A percentile compares a stretch with the other conserved stretches of the same genome.
These are phyloP conservation scores for Paracoccidioides brasiliensis DNA, from an alignment of 2,329 filamentous ascomycete species.

Conservation along the genomic window DNA sequence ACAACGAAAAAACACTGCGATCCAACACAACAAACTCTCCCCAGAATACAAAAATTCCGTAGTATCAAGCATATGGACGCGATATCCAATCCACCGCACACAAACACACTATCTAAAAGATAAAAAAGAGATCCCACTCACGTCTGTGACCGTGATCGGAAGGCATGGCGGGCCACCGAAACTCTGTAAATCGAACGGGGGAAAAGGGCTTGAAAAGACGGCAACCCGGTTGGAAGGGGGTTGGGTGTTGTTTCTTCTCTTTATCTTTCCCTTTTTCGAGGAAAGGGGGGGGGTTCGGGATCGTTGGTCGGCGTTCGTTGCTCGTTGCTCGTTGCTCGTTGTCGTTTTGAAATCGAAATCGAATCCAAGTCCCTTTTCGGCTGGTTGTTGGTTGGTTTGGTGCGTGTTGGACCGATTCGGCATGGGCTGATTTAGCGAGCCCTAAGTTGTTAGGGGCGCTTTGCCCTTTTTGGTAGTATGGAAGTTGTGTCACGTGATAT, in stretches of 20 bases:
- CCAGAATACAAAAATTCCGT: too few species aligned
- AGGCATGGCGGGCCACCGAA: conserved; percentile 54
- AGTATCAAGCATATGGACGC: background rate
- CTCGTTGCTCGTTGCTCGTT: background rate
- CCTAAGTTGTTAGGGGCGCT: background rate
- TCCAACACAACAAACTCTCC: background rate
- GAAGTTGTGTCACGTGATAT: background rate
- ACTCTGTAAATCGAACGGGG: conserved; percentile 17
- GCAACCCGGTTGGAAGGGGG: background rate
- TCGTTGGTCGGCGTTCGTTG: background rate
- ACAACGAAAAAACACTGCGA: background rate
- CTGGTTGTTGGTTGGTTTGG: conserved; percentile 1
- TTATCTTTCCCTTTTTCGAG: background rate
- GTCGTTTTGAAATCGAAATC: conserved; percentile 2
- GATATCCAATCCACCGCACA: background rate
- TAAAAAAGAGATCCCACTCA: conserved; percentile 38
- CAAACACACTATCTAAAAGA: background rate
- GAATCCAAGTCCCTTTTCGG: background rate
- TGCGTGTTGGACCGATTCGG: background rate
- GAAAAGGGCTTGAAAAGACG: background rate
- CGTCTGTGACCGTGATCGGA: conserved; percentile 78
- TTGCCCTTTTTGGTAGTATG: background rate
- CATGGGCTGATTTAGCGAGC: conserved; percentile 1
- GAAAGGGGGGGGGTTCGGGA: background rate
- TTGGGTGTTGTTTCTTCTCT: background rate